phyloP scores from a whole-genome alignment of 2,329 filamentous ascomycete species.

The Onygenales sp. region DNA sequence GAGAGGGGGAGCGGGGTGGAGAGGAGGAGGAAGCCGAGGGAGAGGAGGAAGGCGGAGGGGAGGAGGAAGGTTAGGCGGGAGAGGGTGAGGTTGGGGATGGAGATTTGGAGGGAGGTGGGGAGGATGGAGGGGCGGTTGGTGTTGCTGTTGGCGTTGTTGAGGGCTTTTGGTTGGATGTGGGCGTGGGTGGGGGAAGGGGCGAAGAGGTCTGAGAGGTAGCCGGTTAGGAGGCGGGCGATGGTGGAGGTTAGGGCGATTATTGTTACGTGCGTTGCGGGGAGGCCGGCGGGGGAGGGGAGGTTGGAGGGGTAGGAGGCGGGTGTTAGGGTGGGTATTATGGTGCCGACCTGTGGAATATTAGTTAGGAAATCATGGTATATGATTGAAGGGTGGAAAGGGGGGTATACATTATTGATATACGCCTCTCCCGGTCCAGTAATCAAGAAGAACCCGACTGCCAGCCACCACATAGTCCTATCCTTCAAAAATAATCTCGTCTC shows the following conservation, averaged over 20 bases:
- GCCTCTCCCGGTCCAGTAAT: constrained; percentile 93
- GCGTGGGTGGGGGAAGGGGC: constrained; percentile 58
- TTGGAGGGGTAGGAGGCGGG: constrained; percentile 47
- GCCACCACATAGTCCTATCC: constrained; percentile 92
- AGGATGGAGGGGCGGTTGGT: constrained; percentile 23
- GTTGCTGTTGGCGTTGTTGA: constrained; percentile 18
- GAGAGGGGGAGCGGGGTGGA: constrained; percentile 72
- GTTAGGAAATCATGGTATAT: not conserved
- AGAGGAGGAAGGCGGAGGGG: constrained; percentile 63
- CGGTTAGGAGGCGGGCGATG: constrained; percentile 78
- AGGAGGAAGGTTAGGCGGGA: constrained; percentile 76
- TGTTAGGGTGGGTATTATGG: constrained; percentile 79
- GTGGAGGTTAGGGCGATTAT: constrained; percentile 88
- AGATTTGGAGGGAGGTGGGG: constrained; percentile 26
- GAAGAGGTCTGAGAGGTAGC: constrained; percentile 77
- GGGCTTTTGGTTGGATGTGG: constrained; percentile 36
- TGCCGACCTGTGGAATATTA: constrained; percentile 52
- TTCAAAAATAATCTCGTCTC: constrained; percentile 77
- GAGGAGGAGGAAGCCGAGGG: constrained; percentile 65
- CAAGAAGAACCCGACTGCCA: constrained; percentile 83
- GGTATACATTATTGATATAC: constrained; percentile 76
- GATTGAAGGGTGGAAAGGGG: not conserved
- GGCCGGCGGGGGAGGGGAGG: constrained; percentile 47
- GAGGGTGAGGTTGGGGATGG: constrained; percentile 42
- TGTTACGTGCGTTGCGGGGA: constrained; percentile 72